phyloP scores from a whole-genome alignment of 2,329 filamentous ascomycete genomes.

The Cadophora malorum region DNA sequence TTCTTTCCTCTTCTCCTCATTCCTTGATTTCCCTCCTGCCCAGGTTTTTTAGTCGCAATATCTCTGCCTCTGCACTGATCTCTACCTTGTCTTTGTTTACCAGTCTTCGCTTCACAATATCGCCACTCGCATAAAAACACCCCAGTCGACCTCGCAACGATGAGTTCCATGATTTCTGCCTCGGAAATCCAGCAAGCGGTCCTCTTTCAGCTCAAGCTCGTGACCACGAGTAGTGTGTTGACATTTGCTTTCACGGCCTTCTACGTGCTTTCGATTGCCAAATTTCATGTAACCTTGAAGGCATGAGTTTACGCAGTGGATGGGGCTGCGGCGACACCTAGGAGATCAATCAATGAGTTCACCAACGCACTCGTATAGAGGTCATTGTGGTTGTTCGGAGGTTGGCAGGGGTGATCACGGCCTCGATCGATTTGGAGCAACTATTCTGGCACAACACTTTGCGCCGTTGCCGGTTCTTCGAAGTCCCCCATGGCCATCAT shows the following conservation, averaged over 20 bases:
- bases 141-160: background rate
- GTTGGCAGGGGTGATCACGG: too few relatives aligned
- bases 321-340: too few relatives aligned
- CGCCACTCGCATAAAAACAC: background rate
- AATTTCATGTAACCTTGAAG: conserved; percentile 13
- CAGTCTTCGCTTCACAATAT: background rate
- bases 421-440: too few relatives aligned
- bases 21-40: background rate
- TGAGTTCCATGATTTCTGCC: background rate
- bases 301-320: background rate
- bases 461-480: too few relatives aligned
- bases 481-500: too few relatives aligned
- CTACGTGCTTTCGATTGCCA: conserved; percentile 24
- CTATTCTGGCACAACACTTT: too few relatives aligned
- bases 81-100: background rate
- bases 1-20: background rate
- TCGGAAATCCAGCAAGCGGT: conserved; percentile 8
- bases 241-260: conserved; percentile 22
- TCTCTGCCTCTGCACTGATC: background rate
- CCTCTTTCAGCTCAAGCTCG: conserved; percentile 22
- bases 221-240: conserved; percentile 23
- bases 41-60: background rate
- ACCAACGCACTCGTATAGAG: too few relatives aligned
- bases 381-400: too few relatives aligned
- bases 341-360: too few relatives aligned